Percentiles rank a stretch among this genome's conserved stretches.
Conservation (phyloP, 495 filamentous ascomycete genomes). For the Penicillium coprophilum region DNA sequence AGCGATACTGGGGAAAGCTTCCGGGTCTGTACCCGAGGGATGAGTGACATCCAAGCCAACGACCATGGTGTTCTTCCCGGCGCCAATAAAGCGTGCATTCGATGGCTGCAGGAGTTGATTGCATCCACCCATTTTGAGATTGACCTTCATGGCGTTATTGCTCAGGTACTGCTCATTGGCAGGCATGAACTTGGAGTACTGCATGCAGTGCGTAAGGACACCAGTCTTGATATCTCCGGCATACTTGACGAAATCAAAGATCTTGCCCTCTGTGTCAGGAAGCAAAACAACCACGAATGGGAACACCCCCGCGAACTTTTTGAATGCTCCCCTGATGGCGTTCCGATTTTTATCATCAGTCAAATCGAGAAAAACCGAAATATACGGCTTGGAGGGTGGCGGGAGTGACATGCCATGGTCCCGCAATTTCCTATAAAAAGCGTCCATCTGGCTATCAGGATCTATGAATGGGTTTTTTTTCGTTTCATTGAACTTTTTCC, state of each 20-base stretch:
- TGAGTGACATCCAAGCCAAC: conserved; percentile 86
- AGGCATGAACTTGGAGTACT: conserved; percentile 29
- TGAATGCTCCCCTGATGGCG: neutral
- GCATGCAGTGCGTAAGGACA: conserved; percentile 59
- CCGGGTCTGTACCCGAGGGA: conserved; percentile 63
- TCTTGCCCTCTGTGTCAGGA: conserved; percentile 37
- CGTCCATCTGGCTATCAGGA: neutral
- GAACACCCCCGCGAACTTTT: neutral
- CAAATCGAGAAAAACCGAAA: neutral
- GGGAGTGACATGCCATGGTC: neutral
- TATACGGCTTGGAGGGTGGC: neutral
- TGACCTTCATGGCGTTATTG: conserved; percentile 76
- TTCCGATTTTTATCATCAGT: neutral
- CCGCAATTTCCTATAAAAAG: neutral
- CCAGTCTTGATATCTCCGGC: conserved; percentile 59
- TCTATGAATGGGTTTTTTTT: neutral
- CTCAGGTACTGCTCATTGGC: conserved; percentile 56
- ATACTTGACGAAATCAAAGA: conserved; percentile 66
- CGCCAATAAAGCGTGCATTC: conserved; percentile 50
- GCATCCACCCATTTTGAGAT: conserved; percentile 73
- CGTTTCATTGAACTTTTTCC: neutral
- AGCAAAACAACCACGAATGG: conserved; percentile 57
- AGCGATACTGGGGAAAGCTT: conserved; percentile 64
- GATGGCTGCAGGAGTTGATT: conserved; percentile 60
- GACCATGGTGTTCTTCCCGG: conserved; percentile 72